Evolutionary conservation across 768 basidiomycete genomes (phyloP), one percentile per base, ranked within the genome.

Genomic region (Lactifluus rugatus): DNA sequence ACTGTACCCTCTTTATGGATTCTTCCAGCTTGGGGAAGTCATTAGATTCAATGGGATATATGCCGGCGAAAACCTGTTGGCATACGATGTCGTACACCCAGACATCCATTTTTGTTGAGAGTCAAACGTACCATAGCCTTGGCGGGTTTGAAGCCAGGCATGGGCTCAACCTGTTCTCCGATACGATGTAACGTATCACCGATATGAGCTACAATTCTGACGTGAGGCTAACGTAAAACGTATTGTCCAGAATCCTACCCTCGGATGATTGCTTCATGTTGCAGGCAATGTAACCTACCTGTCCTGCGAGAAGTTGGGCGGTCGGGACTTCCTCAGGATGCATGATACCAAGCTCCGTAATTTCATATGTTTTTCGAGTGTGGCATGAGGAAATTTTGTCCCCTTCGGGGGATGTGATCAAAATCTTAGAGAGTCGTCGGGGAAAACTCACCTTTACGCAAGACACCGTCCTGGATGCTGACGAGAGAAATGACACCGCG

Each of bases 221-320:
- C 41, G 45, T 50, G 21, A 62, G 23, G 48, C 10, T 41, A 54
- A 55, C 48, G 21, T 28, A 17, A 31, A 25, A 51, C 23, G 26
- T 25, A 32, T 13, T 14, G 17, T 13, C 25, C 56, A 32, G 50
- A 8, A 13, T 14, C 67, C 44, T 56, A 93, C 93, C 93, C 76
- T 98, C 93, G 14, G 88, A 82, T 10, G 89, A 89, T 65, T 96
- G 88, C 70, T 97, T 99, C 95, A 99, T 98, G 68, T 93, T 95
- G 71, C 95, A 98, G 1, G 92, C 88, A 56, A 91, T 79, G 66
- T 83, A 93, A 16, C 91, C 89, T 17, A 93, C 91, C 71, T 93
- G 90, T 6, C 90, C 90, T 36, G 87, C 80, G 56, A 78, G 77
- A 47, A 93, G 72, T 54, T 75, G 77, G 11, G 73, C 74, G 0